Percentiles rank a stretch among this genome's conserved stretches.
phyloP scores from a whole-genome alignment of 2,329 filamentous ascomycete species.

The Phyllosticta citribraziliensis region DNA sequence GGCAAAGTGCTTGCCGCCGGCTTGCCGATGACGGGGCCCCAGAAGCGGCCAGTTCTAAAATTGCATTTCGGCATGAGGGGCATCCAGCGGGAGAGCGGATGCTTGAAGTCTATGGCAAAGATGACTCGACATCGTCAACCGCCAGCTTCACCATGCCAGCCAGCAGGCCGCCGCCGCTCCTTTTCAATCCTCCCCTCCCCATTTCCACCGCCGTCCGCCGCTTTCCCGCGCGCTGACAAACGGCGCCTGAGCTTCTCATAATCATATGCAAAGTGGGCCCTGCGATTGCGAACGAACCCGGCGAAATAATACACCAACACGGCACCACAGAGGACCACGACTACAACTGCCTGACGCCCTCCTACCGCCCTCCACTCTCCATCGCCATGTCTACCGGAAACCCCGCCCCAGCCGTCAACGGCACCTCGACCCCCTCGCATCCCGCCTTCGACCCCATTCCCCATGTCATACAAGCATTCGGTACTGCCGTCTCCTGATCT shows the following conservation, averaged over 20 bases:
- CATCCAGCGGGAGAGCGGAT: neutral
- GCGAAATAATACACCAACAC: neutral
- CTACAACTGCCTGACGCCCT: neutral
- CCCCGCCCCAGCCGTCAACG: constrained; percentile 3
- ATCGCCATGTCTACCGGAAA: neutral
- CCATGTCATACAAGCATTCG: constrained; percentile 36
- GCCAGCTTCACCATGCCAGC: neutral
- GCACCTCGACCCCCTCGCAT: constrained; percentile 16
- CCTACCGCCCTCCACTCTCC: neutral
- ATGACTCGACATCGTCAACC: neutral
- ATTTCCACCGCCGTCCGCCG: neutral
- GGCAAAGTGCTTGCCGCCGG: neutral
- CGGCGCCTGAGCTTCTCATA: neutral
- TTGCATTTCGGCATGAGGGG: neutral
- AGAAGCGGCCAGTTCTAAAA: neutral
- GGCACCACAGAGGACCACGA: neutral
- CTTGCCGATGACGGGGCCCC: neutral
- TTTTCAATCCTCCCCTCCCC: neutral
- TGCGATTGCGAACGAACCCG: neutral
- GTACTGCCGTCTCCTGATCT: constrained; percentile 17
- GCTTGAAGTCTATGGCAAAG: neutral
- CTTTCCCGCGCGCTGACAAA: neutral
- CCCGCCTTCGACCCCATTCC: constrained; percentile 38
- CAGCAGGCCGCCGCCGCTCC: neutral
- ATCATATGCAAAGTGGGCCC: neutral